Base-by-base conservation (phyloP, 306 rosid species). In the Cyclanthera cordifolia region DNA sequence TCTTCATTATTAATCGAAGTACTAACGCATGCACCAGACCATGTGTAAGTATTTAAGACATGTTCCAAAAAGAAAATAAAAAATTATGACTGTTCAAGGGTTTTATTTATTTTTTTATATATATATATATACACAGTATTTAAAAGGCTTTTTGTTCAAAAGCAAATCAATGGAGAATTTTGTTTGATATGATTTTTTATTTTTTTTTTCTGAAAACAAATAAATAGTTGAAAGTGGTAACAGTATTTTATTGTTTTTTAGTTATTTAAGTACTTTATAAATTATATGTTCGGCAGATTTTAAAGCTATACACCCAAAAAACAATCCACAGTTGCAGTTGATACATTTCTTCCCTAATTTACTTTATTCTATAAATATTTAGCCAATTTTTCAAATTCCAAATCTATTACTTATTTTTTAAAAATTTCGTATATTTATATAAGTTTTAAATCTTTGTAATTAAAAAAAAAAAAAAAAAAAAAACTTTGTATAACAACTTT, bases 21-120 rank as follows among this genome's bases (percentile, higher is more conserved):
- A 60, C 49, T 37, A 60, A 37, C 27, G 10, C 67, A 34, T 34
- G n/a, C 48, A 60, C 28, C 67, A 60, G 11, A 20, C 68, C 68
- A 61, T 39, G 68, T 61, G 68, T 39, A 61, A 61, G 48, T n/a
- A 59, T 61, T 61, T 39, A 61, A 37, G 68, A 61, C 68, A 9
- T 19, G 25, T 34, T 59, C 47, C 67, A 37, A 37, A 37, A 37
- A 37, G 43, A 37, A 37, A 37, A 37, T 6, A 37, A 34, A 34
- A 34, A 34, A 34, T 34, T 4, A 5, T 34, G 41, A 34, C 41
- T 4, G 7, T 34, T 5, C 5, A 34, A 34, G 8, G 41, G 7
- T 34, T 34, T 34, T 34, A 4, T 34, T 34, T 34, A 1, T 27
- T 27, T 27, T 27, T n/a, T n/a, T n/a, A n/a, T n/a, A n/a, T n/a